Percentiles rank a stretch among this genome's conserved stretches.
Evolutionary conservation across 2,329 filamentous ascomycete genomes (phyloP).

Genomic region (Colletotrichum sp.): DNA sequence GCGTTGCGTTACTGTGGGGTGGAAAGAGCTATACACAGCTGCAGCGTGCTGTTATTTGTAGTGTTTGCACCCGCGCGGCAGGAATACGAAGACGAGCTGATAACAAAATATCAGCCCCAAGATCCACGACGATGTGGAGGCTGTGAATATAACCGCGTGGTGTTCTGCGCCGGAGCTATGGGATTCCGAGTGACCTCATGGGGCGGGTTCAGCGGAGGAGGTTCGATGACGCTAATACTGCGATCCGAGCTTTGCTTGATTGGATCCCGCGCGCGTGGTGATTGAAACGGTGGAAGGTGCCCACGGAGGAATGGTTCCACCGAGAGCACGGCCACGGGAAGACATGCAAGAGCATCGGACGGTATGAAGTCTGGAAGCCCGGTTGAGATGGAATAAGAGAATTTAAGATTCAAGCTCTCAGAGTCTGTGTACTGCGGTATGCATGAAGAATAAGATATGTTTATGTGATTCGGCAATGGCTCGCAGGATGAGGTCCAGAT

Average conservation of each 20-base stretch:
- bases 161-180: conserved; percentile 22
- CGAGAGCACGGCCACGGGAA: background rate
- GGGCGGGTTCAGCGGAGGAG: background rate
- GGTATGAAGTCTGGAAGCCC: background rate
- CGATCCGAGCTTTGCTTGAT: background rate
- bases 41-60: background rate
- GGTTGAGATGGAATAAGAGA: background rate
- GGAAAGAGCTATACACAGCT: background rate
- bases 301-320: conserved; percentile 16
- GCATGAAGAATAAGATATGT: background rate
- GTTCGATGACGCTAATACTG: conserved; percentile 14
- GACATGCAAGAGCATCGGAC: background rate
- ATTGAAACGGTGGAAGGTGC: background rate
- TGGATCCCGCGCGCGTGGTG: background rate
- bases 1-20: background rate
- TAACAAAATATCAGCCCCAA: background rate
- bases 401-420: background rate
- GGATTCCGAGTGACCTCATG: conserved; percentile 31
- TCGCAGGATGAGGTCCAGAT: background rate
- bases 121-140: background rate
- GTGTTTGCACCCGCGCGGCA: background rate
- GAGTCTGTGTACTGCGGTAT: background rate
- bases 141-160: background rate
- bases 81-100: background rate
- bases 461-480: background rate